Evolutionary conservation across 495 filamentous ascomycete species (phyloP), one percentile per base, ranked within the genome.

Genomic region (Talaromyces thailandensis): DNA sequence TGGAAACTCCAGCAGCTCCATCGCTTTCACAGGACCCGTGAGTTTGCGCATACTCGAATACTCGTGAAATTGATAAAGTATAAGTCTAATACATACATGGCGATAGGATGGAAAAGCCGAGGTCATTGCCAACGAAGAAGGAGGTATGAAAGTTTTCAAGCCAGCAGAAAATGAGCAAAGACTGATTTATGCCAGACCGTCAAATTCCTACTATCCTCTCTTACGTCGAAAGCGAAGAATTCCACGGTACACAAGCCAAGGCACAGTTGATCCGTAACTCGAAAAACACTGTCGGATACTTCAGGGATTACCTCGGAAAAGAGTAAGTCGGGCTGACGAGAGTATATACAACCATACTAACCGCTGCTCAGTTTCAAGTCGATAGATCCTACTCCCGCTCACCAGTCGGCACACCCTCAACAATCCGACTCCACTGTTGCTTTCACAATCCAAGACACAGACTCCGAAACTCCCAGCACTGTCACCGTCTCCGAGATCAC

Each of bases 51-150:
- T 56, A 32, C 24, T 18, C 21, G n/a, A 14, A 61, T 18, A 25
- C 31, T 64, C 23, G n/a, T n/a, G 24, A 61, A 31, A 26, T 8
- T 26, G 23, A 58, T 14, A 6, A 23, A 60, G 29, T 18, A 31
- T 6, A 29, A 11, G 8, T 28, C 43, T 24, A 29, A 24, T 25
- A 32, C 31, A 12, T 18, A 18, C 14, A 25, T 28, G 16, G 5
- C 28, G 18, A 64, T 67, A 88, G 81, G 94, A 98, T 67, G 93
- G 93, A 74, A 96, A 93, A 78, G 88, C 92, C 64, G 92, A 96
- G 72, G 93, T 98, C 68, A 98, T 98, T 75, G 94, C 95, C 63
- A 98, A 98, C 76, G 95, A 98, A 77, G 94, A 98, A 76, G 94
- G 94, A 84, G 92, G 92, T 94, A 71, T 71, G 87, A 69, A 29